Base-by-base conservation (phyloP, 1,284 basidiomycete genomes). In the Takashimella tepidaria region DNA sequence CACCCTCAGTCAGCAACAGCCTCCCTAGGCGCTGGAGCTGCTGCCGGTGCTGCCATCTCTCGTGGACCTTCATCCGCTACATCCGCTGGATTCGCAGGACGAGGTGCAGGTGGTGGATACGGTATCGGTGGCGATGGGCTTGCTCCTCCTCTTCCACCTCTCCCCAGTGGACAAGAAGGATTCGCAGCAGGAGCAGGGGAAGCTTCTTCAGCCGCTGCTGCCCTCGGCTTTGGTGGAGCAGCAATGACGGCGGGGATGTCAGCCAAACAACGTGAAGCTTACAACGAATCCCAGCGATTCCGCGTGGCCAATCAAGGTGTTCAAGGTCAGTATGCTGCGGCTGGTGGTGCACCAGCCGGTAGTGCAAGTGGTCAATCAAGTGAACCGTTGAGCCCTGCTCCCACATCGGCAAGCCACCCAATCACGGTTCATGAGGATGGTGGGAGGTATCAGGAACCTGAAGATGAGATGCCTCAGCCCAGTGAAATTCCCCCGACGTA, bases 231-330 rank as follows among this genome's bases (percentile, higher is more conserved):
- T 10, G 54, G 49, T 23, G 52, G 44, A 12, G 60, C 49, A 4
- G 49, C 52, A 16, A 56, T 56, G 8, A 51, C 43, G 3, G 57
- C 48, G 3, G 63, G 55, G 23, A 68, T 70, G 69, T 54, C 60
- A 1, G 57, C 65, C 11, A 73, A 73, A 59, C 71, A 73, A 59
- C 48, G 64, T 24, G 71, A 73, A 58, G 69, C 69, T 41, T 69
- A 67, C 50, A 63, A 67, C 31, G 69, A 73, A 45, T 52, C 53
- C 8, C 64, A 72, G 53, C 52, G 66, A 20, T 66, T 66, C 59
- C 61, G 59, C 31, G 66, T 69, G 12, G 63, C 62, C 48, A 70
- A 69, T 54, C 62, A 59, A 44, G 46, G 51, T n/a, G 25, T 41
- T 20, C 23, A 41, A 20, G 20, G 42, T 22, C 47, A 49, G 26